Conservation (phyloP, 2,329 filamentous ascomycete genomes). For the Colletotrichum scovillei region DNA sequence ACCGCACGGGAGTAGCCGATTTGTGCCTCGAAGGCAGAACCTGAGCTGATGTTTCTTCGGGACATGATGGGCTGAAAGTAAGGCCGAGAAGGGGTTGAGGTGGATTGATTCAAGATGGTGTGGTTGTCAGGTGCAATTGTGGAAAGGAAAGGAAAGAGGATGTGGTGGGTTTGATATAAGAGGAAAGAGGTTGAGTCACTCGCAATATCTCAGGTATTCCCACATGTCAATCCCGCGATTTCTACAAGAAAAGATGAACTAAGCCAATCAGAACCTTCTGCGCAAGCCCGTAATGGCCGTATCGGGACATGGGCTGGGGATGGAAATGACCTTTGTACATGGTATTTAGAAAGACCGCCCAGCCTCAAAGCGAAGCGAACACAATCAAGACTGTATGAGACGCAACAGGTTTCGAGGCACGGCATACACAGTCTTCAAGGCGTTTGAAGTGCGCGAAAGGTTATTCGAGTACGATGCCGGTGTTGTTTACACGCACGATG, state of each 20-base stretch:
- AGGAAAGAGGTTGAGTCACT: slow-evolving; percentile 2
- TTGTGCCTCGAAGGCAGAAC: slow-evolving; percentile 62
- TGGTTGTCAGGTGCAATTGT: no score
- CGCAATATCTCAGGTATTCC: not conserved
- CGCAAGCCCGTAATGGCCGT: not conserved
- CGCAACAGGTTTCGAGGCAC: not conserved
- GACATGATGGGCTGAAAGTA: slow-evolving; percentile 41
- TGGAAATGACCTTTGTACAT: not conserved
- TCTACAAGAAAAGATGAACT: not conserved
- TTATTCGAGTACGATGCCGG: not conserved
- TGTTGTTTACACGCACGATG: not conserved
- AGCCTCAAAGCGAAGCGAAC: not conserved
- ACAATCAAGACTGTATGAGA: not conserved
- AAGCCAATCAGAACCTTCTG: slow-evolving; percentile 14
- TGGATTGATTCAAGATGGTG: not conserved
- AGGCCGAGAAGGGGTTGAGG: not conserved
- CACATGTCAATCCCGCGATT: slow-evolving; percentile 3
- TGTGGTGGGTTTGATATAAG: not conserved
- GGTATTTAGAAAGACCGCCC: not conserved
- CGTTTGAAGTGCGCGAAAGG: not conserved
- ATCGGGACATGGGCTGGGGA: not conserved
- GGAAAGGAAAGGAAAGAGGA: not conserved
- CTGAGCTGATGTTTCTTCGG: slow-evolving; percentile 58
- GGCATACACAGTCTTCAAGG: not conserved
- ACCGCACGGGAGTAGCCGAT: slow-evolving; percentile 68